A percentile compares a stretch with the other conserved stretches of the same genome.
Conservation (phyloP, 2,329 filamentous ascomycete genomes). For the Pestalotiopsis sp. region DNA sequence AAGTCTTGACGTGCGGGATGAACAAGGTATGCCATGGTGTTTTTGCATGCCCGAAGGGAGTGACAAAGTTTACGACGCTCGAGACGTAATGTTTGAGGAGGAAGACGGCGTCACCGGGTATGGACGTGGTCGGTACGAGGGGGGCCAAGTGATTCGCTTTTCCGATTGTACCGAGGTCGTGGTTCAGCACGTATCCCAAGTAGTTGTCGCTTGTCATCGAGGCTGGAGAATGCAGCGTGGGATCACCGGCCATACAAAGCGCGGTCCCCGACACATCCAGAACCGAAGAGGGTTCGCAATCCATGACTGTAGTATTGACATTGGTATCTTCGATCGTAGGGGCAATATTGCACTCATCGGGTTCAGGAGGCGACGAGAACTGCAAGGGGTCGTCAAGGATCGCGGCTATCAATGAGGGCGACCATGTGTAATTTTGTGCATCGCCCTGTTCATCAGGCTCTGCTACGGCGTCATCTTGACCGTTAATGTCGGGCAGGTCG, state of each 20-base stretch:
- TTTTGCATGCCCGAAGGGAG: conserved; percentile 40
- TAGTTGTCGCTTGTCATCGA: not conserved
- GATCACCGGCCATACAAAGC: conserved; percentile 1
- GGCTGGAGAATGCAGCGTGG: not conserved
- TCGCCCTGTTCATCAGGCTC: not conserved
- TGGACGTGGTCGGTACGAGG: conserved; percentile 2
- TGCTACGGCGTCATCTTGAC: not conserved
- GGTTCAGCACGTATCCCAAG: not conserved
- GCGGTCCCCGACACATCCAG: conserved; percentile 4
- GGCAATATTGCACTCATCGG: not conserved
- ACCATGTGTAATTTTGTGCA: not conserved
- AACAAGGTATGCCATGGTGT: conserved; percentile 44
- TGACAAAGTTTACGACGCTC: conserved; percentile 37
- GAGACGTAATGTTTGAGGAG: conserved; percentile 41
- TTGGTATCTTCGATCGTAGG: not conserved
- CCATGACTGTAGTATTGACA: not conserved
- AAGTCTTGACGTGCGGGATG: conserved; percentile 38
- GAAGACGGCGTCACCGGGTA: conserved; percentile 35
- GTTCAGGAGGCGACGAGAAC: not conserved
- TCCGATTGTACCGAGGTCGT: not conserved
- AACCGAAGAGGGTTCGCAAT: not conserved
- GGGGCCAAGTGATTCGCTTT: not conserved
- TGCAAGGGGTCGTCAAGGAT: not conserved
- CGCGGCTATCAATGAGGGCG: not conserved
- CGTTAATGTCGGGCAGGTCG: not conserved